phyloP scores from a whole-genome alignment of 1,284 basidiomycete species.

The Cutaneotrichosporon dermatis region DNA sequence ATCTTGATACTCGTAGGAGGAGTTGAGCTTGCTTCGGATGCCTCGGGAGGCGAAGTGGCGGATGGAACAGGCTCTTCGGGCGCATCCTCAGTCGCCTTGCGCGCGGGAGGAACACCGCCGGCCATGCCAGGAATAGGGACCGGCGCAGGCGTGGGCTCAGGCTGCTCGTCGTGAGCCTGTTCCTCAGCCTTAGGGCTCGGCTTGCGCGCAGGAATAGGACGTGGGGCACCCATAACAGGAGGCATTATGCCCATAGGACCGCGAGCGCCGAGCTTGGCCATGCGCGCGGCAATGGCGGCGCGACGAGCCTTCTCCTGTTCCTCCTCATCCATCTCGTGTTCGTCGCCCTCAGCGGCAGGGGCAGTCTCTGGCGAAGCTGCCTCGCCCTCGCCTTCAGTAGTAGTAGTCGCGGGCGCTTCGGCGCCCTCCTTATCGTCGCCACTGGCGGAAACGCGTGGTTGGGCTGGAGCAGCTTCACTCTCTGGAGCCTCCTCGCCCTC shows the following conservation, averaged over 20 bases:
- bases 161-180: neutral
- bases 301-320: slow-evolving; percentile 47
- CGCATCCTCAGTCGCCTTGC: neutral
- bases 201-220: slow-evolving; percentile 22
- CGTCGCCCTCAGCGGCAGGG: slow-evolving; percentile 17
- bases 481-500: slow-evolving; percentile 31
- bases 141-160: slow-evolving; percentile 1
- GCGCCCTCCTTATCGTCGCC: too few relatives aligned
- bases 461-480: too few relatives aligned
- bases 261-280: slow-evolving; percentile 51
- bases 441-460: too few relatives aligned
- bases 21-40: slow-evolving; percentile 2
- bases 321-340: slow-evolving; percentile 43
- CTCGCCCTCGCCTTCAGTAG: slow-evolving; percentile 20
- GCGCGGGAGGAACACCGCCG: neutral
- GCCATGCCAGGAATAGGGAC: slow-evolving; percentile 24
- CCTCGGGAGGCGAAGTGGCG: neutral
- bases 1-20: slow-evolving; percentile 36
- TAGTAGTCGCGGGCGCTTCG: too few relatives aligned
- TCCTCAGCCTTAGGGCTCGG: slow-evolving; percentile 8
- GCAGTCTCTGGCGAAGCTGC: slow-evolving; percentile 15
- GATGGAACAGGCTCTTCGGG: slow-evolving; percentile 5
- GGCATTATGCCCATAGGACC: slow-evolving; percentile 47
- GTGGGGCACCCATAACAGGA: slow-evolving; percentile 16
- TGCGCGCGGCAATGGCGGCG: slow-evolving; percentile 52